Conservation (phyloP, 2,329 filamentous ascomycete genomes). For the Lasiodiplodia hormozganensis region DNA sequence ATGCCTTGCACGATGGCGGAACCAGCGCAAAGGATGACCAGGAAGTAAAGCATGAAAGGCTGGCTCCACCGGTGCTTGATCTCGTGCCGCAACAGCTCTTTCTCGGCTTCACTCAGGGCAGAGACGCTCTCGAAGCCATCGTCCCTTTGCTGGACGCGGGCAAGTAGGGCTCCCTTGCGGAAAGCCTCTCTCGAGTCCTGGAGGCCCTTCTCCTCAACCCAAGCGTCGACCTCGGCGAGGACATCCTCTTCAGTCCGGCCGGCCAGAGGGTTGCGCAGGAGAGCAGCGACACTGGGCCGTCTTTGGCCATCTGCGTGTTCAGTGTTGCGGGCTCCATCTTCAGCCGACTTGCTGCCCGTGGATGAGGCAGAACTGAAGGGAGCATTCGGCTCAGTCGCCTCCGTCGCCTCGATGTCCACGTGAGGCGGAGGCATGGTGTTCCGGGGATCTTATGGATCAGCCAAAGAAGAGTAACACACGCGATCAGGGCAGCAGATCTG, state of each 20-base stretch:
- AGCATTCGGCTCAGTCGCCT: neutral
- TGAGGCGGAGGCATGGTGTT: conserved; percentile 2
- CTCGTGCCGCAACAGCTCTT: conserved; percentile 66
- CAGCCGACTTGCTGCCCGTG: conserved; percentile 4
- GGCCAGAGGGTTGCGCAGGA: conserved; percentile 62
- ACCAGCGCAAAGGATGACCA: conserved; percentile 71
- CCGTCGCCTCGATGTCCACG: conserved; percentile 1
- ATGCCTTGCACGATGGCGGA: conserved; percentile 72
- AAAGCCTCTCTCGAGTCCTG: conserved; percentile 59
- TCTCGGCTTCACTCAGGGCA: conserved; percentile 66
- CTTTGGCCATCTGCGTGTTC: neutral
- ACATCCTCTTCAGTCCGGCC: conserved; percentile 61
- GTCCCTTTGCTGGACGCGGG: conserved; percentile 69
- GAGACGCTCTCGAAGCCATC: conserved; percentile 67
- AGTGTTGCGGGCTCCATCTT: neutral
- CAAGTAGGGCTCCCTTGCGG: conserved; percentile 74
- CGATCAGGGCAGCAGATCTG: neutral
- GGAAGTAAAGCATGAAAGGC: conserved; percentile 68
- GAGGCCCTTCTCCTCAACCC: conserved; percentile 58
- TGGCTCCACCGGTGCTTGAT: conserved; percentile 72
- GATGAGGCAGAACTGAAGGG: conserved; percentile 14
- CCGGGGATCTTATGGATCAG: neutral
- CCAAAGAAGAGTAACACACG: neutral
- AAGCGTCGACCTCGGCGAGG: conserved; percentile 61
- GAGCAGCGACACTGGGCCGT: conserved; percentile 1